Conservation (phyloP, 2,329 filamentous ascomycete genomes). For the Alternaria incomplexa region DNA sequence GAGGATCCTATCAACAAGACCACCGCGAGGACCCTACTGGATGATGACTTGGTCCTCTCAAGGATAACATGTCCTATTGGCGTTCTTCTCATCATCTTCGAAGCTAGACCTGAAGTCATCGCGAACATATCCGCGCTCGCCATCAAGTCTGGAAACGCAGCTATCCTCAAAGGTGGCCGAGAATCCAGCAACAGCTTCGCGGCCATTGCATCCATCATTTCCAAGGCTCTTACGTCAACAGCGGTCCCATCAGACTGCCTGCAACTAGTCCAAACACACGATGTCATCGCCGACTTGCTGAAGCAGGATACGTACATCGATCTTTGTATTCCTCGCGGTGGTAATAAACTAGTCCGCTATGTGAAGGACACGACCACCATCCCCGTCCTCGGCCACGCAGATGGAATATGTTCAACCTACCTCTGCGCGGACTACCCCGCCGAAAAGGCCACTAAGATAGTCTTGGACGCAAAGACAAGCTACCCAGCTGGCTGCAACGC, state of each 20-base stretch:
- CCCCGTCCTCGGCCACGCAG: slow-evolving; percentile 93
- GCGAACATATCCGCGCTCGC: slow-evolving; percentile 96
- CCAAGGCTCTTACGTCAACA: slow-evolving; percentile 73
- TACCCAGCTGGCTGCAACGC: slow-evolving; percentile 97
- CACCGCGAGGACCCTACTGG: slow-evolving; percentile 81
- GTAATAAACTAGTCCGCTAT: slow-evolving; percentile 86
- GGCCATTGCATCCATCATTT: slow-evolving; percentile 86
- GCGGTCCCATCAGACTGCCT: slow-evolving; percentile 84
- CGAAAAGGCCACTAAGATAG: slow-evolving; percentile 73
- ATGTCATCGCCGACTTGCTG: slow-evolving; percentile 87
- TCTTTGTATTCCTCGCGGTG: slow-evolving; percentile 90
- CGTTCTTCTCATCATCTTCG: slow-evolving; percentile 97
- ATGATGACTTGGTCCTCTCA: slow-evolving; percentile 84
- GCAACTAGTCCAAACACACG: slow-evolving; percentile 91
- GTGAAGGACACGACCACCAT: slow-evolving; percentile 93
- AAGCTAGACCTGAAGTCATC: slow-evolving; percentile 96
- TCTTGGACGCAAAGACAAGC: slow-evolving; percentile 90
- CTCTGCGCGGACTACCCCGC: slow-evolving; percentile 79
- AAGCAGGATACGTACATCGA: slow-evolving; percentile 87
- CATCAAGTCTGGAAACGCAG: slow-evolving; percentile 96
- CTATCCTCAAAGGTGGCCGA: slow-evolving; percentile 95
- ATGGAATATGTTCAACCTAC: slow-evolving; percentile 89
- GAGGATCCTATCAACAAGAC: slow-evolving; percentile 88
- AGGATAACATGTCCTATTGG: slow-evolving; percentile 93
- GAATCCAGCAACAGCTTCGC: slow-evolving; percentile 96